Conservation (phyloP, 2,329 filamentous ascomycete genomes). For the Hymenoscyphus scutula region DNA sequence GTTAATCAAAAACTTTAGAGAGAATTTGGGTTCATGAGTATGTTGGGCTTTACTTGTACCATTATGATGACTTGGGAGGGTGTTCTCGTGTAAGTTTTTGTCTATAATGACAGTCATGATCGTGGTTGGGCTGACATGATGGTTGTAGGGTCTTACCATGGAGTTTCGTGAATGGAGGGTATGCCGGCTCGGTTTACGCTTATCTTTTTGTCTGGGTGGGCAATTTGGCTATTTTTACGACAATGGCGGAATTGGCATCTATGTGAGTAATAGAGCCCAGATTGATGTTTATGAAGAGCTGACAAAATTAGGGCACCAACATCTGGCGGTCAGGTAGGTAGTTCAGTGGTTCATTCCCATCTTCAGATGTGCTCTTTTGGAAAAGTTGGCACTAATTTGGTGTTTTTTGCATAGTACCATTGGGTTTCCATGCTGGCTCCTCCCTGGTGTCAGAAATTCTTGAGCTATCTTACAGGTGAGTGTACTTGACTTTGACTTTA, state of each 20-base stretch:
- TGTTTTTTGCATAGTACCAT: not conserved
- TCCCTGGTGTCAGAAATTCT: conserved; percentile 45
- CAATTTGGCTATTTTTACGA: conserved; percentile 19
- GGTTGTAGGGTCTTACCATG: conserved; percentile 29
- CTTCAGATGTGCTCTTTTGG: too few relatives aligned
- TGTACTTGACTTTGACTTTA: not conserved
- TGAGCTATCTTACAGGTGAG: conserved; percentile 51
- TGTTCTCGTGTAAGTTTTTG: conserved; percentile 20
- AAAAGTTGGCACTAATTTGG: too few relatives aligned
- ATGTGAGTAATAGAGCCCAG: conserved; percentile 21
- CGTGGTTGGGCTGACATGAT: too few relatives aligned
- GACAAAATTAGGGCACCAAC: conserved; percentile 46
- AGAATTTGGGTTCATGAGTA: conserved; percentile 42
- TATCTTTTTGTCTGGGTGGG: conserved; percentile 37
- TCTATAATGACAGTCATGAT: too few relatives aligned
- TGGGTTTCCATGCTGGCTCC: conserved; percentile 55
- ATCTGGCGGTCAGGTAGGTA: conserved; percentile 44
- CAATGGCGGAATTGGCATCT: conserved; percentile 29
- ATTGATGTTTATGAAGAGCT: not conserved
- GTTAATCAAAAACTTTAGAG: conserved; percentile 27
- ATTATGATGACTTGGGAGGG: conserved; percentile 45
- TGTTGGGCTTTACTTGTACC: conserved; percentile 42
- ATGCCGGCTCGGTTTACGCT: conserved; percentile 40
- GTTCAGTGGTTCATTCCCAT: too few relatives aligned
- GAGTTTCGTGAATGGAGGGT: conserved; percentile 20